Evolutionary conservation across 1,284 basidiomycete genomes (phyloP).

Genomic region (Thelephora terrestris): DNA sequence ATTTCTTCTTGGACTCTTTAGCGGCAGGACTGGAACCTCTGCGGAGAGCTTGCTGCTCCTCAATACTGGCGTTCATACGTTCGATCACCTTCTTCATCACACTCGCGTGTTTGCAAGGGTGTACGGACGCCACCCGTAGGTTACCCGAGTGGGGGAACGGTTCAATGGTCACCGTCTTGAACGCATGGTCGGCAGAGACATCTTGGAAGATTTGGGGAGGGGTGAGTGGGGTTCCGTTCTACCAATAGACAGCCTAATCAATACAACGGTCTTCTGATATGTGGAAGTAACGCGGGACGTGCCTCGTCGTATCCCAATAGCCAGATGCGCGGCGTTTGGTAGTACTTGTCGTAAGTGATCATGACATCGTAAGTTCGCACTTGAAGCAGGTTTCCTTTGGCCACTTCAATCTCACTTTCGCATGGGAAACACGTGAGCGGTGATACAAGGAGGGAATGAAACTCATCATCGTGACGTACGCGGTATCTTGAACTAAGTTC

Average conservation of each 20-base stretch:
- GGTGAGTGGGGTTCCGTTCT: slow-evolving; percentile 82
- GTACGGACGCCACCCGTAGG: slow-evolving; percentile 83
- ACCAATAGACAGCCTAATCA: slow-evolving; percentile 2
- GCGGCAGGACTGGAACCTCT: slow-evolving; percentile 24
- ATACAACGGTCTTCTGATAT: neutral
- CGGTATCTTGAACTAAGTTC: slow-evolving; percentile 15
- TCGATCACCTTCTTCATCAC: slow-evolving; percentile 99
- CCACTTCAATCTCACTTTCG: slow-evolving; percentile 46
- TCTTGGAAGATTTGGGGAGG: slow-evolving; percentile 95
- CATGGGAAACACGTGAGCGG: neutral
- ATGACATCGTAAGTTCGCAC: slow-evolving; percentile 99
- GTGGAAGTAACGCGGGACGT: slow-evolving; percentile 12
- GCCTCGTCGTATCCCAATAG: slow-evolving; percentile 93
- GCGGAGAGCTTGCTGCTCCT: slow-evolving; percentile 59
- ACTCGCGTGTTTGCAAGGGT: slow-evolving; percentile 97
- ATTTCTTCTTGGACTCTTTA: slow-evolving; percentile 72
- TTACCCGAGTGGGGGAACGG: slow-evolving; percentile 88
- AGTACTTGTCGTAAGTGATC: slow-evolving; percentile 99
- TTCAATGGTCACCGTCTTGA: slow-evolving; percentile 99
- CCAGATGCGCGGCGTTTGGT: slow-evolving; percentile 95
- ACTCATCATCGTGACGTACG: slow-evolving; percentile 13
- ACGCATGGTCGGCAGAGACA: slow-evolving; percentile 92
- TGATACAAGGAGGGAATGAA: neutral
- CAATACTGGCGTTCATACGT: slow-evolving; percentile 87
- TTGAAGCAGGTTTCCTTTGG: slow-evolving; percentile 80